Conservation (phyloP, 2,329 filamentous ascomycete species). For the Lachnellula occidentalis region DNA sequence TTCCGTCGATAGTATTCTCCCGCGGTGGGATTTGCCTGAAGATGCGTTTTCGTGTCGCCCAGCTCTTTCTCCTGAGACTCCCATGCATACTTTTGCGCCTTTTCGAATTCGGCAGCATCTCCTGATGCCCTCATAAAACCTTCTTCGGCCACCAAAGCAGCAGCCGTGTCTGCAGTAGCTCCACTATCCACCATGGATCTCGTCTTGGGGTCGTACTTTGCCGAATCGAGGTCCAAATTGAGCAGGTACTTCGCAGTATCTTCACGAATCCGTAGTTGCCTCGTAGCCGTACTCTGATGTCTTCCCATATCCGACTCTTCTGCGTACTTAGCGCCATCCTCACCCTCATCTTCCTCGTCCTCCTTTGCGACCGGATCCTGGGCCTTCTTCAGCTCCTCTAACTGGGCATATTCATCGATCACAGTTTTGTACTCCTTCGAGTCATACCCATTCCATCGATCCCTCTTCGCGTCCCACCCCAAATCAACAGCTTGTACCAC, state of each 20-base stretch:
- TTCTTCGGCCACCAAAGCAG: conserved; percentile 82
- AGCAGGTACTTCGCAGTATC: conserved; percentile 96
- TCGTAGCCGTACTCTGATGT: conserved; percentile 83
- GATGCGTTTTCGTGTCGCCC: conserved; percentile 73
- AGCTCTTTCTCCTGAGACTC: conserved; percentile 76
- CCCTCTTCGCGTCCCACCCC: conserved; percentile 95
- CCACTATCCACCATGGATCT: conserved; percentile 83
- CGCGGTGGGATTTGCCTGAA: conserved; percentile 94
- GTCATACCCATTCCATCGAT: conserved; percentile 98
- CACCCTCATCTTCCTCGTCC: conserved; percentile 46
- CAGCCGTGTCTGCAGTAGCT: conserved; percentile 72
- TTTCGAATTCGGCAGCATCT: conserved; percentile 88
- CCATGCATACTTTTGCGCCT: conserved; percentile 87
- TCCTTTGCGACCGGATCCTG: conserved; percentile 42
- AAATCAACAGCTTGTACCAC: conserved; percentile 77
- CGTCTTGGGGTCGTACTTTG: conserved; percentile 96
- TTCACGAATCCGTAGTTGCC: conserved; percentile 86
- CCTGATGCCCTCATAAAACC: conserved; percentile 85
- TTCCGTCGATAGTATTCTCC: conserved; percentile 81
- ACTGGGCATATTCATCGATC: conserved; percentile 82
- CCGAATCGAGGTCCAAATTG: conserved; percentile 91
- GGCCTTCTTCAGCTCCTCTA: conserved; percentile 66
- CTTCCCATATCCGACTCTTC: conserved; percentile 97
- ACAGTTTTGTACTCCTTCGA: conserved; percentile 77
- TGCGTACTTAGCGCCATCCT: conserved; percentile 71